These are phyloP conservation scores for Brassica cretica DNA, from an alignment of 345 rosid genomes.

Conservation along the genomic window DNA sequence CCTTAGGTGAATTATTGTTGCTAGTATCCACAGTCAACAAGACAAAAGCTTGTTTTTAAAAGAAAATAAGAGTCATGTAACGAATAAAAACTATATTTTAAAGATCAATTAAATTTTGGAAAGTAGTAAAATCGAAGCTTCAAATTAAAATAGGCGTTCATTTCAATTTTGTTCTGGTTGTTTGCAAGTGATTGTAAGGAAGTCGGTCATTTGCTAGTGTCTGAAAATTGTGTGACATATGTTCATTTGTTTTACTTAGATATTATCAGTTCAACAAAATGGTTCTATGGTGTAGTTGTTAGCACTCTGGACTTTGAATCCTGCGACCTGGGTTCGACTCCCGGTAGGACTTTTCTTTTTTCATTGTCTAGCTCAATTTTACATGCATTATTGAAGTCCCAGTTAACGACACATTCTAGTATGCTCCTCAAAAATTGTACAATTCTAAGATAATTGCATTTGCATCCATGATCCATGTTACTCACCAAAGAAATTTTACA, in stretches of 20 bases:
- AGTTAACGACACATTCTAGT: not conserved
- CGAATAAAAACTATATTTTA: not conserved
- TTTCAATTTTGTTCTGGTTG: not conserved
- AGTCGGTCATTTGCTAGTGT: not conserved
- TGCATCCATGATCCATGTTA: not conserved
- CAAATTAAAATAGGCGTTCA: not conserved
- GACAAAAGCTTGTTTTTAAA: not conserved
- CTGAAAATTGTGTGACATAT: not conserved
- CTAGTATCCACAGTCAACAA: not conserved
- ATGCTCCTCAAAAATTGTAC: not conserved
- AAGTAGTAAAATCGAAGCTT: not conserved
- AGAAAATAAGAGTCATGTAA: not conserved
- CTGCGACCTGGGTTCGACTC: constrained; percentile 60
- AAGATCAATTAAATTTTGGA: not conserved
- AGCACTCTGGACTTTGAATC: constrained; percentile 97
- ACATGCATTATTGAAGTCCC: not conserved
- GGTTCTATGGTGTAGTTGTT: constrained; percentile 96
- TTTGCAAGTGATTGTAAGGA: not conserved
- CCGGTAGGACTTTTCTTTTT: constrained; percentile 8
- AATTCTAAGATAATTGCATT: not conserved
- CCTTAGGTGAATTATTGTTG: not conserved
- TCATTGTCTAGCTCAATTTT: not conserved
- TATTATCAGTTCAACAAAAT: not conserved
- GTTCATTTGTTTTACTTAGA: not conserved
- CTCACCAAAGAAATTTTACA: not conserved